phyloP scores from a whole-genome alignment of 768 basidiomycete genomes.

The Rubroboletus pulcherrimus region DNA sequence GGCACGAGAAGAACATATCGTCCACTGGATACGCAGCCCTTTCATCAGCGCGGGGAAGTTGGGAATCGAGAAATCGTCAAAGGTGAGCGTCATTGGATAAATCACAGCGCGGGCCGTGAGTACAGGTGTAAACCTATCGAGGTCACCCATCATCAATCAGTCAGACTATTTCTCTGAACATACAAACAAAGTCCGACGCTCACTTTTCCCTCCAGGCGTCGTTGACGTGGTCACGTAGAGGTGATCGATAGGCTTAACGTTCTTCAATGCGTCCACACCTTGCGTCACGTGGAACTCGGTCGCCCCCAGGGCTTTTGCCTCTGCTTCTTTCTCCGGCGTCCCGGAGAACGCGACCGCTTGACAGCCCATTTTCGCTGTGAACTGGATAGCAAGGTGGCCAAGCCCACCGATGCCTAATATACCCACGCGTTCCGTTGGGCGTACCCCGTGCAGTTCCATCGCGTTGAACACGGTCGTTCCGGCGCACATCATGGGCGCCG shows the following conservation, averaged over 20 bases:
- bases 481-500: slow-evolving; percentile 30
- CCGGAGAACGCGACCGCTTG: slow-evolving; percentile 27
- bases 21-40: slow-evolving; percentile 12
- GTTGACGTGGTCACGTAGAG: not conserved
- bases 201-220: slow-evolving; percentile 13
- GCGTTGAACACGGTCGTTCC: slow-evolving; percentile 24
- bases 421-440: slow-evolving; percentile 25
- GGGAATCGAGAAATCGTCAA: slow-evolving; percentile 13
- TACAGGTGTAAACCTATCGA: slow-evolving; percentile 12
- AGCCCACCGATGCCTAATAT: slow-evolving; percentile 29
- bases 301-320: slow-evolving; percentile 25
- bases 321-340: slow-evolving; percentile 21
- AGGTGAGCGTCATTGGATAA: slow-evolving; percentile 18
- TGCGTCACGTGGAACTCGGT: slow-evolving; percentile 20
- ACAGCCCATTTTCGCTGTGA: slow-evolving; percentile 30
- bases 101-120: slow-evolving; percentile 15
- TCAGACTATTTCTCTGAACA: not conserved
- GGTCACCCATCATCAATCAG: not conserved
- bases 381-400: slow-evolving; percentile 28
- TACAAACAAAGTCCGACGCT: not conserved
- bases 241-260: not conserved
- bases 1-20: not conserved
- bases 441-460: slow-evolving; percentile 19
- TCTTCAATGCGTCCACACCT: not conserved
- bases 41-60: slow-evolving; percentile 8